Percentiles rank a stretch among this genome's conserved stretches.
Conservation (phyloP, 352 stramenopile species). For the Phytophthora boehmeriae region DNA sequence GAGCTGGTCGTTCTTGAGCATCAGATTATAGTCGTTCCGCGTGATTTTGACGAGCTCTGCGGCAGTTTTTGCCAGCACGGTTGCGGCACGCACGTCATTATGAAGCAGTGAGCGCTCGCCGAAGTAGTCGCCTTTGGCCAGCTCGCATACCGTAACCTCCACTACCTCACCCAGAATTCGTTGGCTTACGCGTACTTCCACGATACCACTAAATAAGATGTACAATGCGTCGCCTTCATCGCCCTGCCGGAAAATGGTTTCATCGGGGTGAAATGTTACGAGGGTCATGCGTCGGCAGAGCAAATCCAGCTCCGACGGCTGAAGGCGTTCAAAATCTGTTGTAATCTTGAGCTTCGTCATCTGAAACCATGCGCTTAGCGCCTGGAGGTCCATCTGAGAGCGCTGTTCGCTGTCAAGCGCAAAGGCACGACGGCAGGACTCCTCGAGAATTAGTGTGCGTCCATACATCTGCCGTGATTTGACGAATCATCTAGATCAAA, state of each 20-base stretch:
- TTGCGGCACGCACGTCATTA: slow-evolving; percentile 66
- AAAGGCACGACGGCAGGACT: slow-evolving; percentile 69
- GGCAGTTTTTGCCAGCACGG: slow-evolving; percentile 57
- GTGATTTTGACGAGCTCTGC: slow-evolving; percentile 71
- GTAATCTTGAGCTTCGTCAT: slow-evolving; percentile 79
- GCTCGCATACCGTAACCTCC: slow-evolving; percentile 70
- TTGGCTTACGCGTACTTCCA: slow-evolving; percentile 69
- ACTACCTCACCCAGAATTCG: slow-evolving; percentile 64
- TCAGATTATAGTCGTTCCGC: slow-evolving; percentile 71
- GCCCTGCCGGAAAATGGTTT: slow-evolving; percentile 71
- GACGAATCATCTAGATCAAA: slow-evolving; percentile 44
- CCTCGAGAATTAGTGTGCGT: slow-evolving; percentile 68
- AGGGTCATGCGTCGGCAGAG: slow-evolving; percentile 67
- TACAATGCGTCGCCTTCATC: slow-evolving; percentile 80
- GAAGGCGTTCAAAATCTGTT: slow-evolving; percentile 68
- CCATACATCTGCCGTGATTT: slow-evolving; percentile 50
- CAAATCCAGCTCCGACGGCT: slow-evolving; percentile 62
- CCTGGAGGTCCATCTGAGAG: slow-evolving; percentile 61
- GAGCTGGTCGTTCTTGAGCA: slow-evolving; percentile 76
- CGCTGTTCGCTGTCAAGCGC: slow-evolving; percentile 55
- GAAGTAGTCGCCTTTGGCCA: slow-evolving; percentile 75
- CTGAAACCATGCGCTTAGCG: slow-evolving; percentile 76
- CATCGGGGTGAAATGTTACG: slow-evolving; percentile 49
- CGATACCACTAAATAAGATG: slow-evolving; percentile 63
- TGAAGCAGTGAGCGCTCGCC: slow-evolving; percentile 68